Evolutionary conservation across 2,329 filamentous ascomycete genomes (phyloP), one percentile per base, ranked within the genome.

Genomic region (Neopestalotiopsis sp.): DNA sequence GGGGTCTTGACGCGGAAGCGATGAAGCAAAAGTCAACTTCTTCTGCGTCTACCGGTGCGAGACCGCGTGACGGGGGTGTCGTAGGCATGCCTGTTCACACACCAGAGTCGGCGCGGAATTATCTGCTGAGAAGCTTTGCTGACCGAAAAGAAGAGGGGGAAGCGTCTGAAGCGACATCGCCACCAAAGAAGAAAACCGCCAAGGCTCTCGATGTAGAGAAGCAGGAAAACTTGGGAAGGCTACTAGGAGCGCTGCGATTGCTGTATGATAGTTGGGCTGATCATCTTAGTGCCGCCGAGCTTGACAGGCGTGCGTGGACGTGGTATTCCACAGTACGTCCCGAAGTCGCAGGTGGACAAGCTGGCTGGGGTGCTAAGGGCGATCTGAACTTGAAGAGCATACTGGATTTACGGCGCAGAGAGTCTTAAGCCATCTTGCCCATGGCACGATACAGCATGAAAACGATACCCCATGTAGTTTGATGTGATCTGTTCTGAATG

Each of bases 301-400:
- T 97, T 66, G 93, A 97, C 76, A 85, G 86, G 70, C 87, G 90
- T 69, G 92, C 93, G 20, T 97, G 94, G 93, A 83, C 83, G 12
- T 97, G 94, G 94, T 97, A 97, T 79, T 84, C 92, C 1, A 86
- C 88, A 28, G 89, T 95, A 24, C 84, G 94, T 71, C 94, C 94
- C 0, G 90, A 93, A 24, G 92, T 97, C 2, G 90, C 92, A 69
- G 81, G 85, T 68, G 94, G 94, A 0, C 88, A 89, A 62, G 88
- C 89, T 24, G 94, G 94, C 1, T 97, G 94, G 94, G 94, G 94
- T 34, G 92, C 91, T 13, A 96, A 95, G 79, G 93, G 92, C 1
- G 82, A 84, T 67, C 83, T 97, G 34, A 89, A 84, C 72, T 78
- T 97, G 45, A 82, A 82, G 14, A 89, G 89, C 72, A 93, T 97